Evolutionary conservation across 2,329 filamentous ascomycete species (phyloP).

Genomic region (Xylariaceae sp.): DNA sequence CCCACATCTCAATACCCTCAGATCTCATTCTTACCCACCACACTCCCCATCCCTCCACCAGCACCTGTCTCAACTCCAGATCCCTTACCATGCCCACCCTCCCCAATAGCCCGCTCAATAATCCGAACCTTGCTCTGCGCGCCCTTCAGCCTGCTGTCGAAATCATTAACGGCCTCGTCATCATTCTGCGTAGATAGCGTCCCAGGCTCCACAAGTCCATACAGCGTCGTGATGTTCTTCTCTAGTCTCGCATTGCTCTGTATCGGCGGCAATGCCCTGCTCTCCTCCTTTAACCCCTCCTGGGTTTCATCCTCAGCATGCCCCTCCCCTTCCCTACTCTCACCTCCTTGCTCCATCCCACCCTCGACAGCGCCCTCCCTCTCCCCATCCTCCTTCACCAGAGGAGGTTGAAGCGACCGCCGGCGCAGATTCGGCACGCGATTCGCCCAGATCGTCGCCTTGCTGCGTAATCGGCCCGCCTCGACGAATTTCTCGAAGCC

Average conservation of each 20-base stretch:
- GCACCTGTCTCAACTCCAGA: constrained; percentile 2
- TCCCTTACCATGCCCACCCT: constrained; percentile 22
- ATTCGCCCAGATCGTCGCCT: constrained; percentile 79
- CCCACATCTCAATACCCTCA: neutral
- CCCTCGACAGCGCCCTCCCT: neutral
- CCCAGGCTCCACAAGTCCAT: constrained; percentile 74
- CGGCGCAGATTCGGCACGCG: constrained; percentile 47
- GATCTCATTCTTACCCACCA: constrained; percentile 25
- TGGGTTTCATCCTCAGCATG: neutral
- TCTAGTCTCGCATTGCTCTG: constrained; percentile 62
- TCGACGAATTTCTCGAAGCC: constrained; percentile 91
- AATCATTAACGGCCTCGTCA: constrained; percentile 85
- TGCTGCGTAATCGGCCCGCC: constrained; percentile 74
- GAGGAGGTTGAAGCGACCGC: neutral
- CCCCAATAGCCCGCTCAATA: constrained; percentile 66
- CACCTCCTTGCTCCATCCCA: neutral
- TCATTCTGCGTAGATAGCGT: constrained; percentile 78
- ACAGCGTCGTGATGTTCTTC: constrained; percentile 73
- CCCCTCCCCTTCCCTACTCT: neutral
- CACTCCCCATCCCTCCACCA: constrained; percentile 25
- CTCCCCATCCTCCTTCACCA: neutral
- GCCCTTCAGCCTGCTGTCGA: constrained; percentile 80
- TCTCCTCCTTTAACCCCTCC: neutral
- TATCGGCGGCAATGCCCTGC: constrained; percentile 34
- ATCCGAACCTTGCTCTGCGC: constrained; percentile 83